phyloP scores from a whole-genome alignment of 768 basidiomycete species.

The Pulveroboletus sp. region DNA sequence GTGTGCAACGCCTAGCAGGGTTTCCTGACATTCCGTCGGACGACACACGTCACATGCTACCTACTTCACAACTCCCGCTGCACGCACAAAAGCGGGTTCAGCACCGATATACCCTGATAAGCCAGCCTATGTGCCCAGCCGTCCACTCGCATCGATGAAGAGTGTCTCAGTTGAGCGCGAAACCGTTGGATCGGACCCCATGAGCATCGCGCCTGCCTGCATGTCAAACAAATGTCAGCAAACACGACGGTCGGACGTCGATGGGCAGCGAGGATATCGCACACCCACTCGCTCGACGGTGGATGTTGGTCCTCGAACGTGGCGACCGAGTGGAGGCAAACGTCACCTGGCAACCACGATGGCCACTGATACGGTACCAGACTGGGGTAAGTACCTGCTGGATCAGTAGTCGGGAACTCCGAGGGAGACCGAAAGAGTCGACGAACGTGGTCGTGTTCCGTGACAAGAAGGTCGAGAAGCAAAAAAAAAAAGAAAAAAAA shows the following conservation, averaged over 20 bases:
- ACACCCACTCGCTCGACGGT: background rate
- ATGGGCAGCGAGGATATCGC: background rate
- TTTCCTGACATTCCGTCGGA: too few species aligned
- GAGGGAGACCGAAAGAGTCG: background rate
- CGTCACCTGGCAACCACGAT: background rate
- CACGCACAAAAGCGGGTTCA: background rate
- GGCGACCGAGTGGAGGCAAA: background rate
- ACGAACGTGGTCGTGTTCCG: background rate
- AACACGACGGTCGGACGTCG: background rate
- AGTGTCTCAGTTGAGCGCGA: constrained; percentile 10
- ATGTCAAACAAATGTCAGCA: constrained; percentile 2
- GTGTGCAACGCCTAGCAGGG: too few species aligned
- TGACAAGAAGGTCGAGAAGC: background rate
- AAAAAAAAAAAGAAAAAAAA: background rate
- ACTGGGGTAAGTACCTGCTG: background rate
- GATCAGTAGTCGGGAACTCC: background rate
- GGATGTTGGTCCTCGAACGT: background rate
- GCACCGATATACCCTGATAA: background rate
- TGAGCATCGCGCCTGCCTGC: background rate
- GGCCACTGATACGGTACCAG: background rate
- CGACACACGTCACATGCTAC: background rate
- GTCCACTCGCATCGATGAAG: background rate
- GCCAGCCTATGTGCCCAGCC: background rate
- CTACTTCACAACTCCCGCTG: background rate
- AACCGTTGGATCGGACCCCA: background rate